Conservation (phyloP, 2,329 filamentous ascomycete species). For the Thermomyces lanuginosus region DNA sequence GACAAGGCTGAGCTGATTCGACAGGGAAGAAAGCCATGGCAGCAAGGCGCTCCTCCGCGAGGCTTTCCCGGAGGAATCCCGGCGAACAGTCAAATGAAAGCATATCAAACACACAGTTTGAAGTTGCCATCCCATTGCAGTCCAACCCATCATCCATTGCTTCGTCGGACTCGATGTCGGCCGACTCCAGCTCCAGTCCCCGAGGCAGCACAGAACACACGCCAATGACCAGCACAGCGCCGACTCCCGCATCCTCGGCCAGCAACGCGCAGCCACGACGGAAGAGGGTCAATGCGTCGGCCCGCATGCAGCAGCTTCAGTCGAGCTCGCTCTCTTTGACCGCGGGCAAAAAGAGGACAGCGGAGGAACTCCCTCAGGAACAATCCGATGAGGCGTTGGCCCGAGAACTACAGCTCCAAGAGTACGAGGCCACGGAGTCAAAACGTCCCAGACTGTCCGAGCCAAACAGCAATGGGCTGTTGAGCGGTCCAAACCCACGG, state of each 20-base stretch:
- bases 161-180: conserved; percentile 25
- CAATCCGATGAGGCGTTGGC: conserved; percentile 38
- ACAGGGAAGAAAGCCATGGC: no score
- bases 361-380: conserved; percentile 18
- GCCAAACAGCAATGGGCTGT: conserved; percentile 5
- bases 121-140: conserved; percentile 18
- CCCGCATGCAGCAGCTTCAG: conserved; percentile 31
- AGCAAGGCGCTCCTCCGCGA: no score
- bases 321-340: conserved; percentile 35
- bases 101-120: conserved; percentile 7
- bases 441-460: conserved; percentile 22
- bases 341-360: conserved; percentile 26
- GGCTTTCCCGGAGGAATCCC: no score
- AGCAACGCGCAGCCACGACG: conserved; percentile 9
- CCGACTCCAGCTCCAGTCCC: conserved; percentile 25
- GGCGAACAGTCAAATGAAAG: no score
- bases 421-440: conserved; percentile 24
- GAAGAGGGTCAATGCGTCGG: conserved; percentile 27
- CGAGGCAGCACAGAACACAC: conserved; percentile 36
- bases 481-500: conserved; percentile 14
- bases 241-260: conserved; percentile 36
- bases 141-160: conserved; percentile 11
- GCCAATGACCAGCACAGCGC: conserved; percentile 42
- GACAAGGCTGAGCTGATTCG: no score
- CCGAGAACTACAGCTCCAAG: conserved; percentile 39